These are phyloP conservation scores for Populus pruinosa DNA, from an alignment of 345 rosid genomes.

Conservation along the genomic window DNA sequence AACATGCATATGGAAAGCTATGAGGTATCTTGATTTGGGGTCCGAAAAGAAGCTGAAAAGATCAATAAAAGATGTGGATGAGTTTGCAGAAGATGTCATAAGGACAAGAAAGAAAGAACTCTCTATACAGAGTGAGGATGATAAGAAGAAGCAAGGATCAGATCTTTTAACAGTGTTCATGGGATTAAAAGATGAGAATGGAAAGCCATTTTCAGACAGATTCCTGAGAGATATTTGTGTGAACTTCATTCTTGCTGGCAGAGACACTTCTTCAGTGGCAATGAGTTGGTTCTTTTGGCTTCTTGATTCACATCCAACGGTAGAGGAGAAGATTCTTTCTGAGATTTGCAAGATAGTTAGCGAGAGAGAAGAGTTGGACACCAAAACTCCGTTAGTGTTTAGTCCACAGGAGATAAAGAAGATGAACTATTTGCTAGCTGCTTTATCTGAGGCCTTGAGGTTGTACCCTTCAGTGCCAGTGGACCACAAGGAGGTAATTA, in stretches of 20 bases:
- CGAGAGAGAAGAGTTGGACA: slow-evolving; percentile 39
- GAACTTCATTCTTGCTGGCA: slow-evolving; percentile 91
- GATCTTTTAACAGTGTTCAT: slow-evolving; percentile 76
- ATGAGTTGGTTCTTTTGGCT: slow-evolving; percentile 95
- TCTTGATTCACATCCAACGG: slow-evolving; percentile 55
- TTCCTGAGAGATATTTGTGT: slow-evolving; percentile 88
- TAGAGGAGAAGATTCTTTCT: slow-evolving; percentile 53
- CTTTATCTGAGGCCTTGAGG: slow-evolving; percentile 86
- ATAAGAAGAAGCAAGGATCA: slow-evolving; percentile 40
- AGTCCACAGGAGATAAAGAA: slow-evolving; percentile 81
- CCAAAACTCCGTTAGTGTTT: slow-evolving; percentile 34
- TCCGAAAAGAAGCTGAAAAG: slow-evolving; percentile 65
- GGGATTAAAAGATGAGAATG: slow-evolving; percentile 53
- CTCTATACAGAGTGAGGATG: slow-evolving; percentile 9
- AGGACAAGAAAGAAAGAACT: slow-evolving; percentile 73
- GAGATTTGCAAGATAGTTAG: slow-evolving; percentile 55
- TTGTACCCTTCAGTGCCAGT: slow-evolving; percentile 94
- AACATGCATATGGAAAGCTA: slow-evolving; percentile 73
- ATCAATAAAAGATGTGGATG: slow-evolving; percentile 68
- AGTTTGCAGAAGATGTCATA: slow-evolving; percentile 74
- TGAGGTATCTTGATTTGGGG: slow-evolving; percentile 68
- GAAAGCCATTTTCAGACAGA: slow-evolving; percentile 62
- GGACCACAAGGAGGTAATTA: slow-evolving; percentile 97
- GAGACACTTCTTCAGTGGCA: slow-evolving; percentile 96
- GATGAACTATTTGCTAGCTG: slow-evolving; percentile 97